Conservation (phyloP, 202 grass and related monocot genomes). For the Bolboschoenoplectus hybrid region DNA sequence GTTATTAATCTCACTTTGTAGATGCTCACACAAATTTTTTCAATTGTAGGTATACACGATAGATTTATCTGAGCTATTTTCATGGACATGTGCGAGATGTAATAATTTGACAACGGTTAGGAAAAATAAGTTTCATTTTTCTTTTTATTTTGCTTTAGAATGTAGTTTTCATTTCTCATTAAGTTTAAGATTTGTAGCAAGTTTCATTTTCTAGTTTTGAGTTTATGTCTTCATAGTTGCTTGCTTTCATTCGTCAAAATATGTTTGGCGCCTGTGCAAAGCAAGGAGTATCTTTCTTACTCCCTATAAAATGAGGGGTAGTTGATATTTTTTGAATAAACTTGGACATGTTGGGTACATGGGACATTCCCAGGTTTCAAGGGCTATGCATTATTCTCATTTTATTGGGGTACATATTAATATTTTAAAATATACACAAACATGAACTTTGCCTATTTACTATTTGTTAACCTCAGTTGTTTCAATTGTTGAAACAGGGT, state of each 20-base stretch:
- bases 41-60: constrained; percentile 71
- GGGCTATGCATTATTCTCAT: constrained; percentile 19
- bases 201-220: background rate
- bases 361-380: constrained; percentile 23
- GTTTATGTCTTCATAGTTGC: background rate
- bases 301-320: background rate
- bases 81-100: constrained; percentile 90
- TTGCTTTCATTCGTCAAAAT: background rate
- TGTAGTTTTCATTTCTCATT: background rate
- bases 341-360: background rate
- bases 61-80: constrained; percentile 76
- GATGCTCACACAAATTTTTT: background rate
- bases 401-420: constrained; percentile 1
- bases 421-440: constrained; percentile 14
- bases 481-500: constrained; percentile 56
- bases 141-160: constrained; percentile 28
- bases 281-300: background rate
- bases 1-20: constrained; percentile 19
- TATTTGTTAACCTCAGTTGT: constrained; percentile 12
- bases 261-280: background rate
- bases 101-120: constrained; percentile 81
- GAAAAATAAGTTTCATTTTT: constrained; percentile 29
- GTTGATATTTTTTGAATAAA: background rate
- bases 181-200: background rate
- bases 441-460: background rate